Conservation (phyloP, 768 basidiomycete species). For the Mycena capillaripes region DNA sequence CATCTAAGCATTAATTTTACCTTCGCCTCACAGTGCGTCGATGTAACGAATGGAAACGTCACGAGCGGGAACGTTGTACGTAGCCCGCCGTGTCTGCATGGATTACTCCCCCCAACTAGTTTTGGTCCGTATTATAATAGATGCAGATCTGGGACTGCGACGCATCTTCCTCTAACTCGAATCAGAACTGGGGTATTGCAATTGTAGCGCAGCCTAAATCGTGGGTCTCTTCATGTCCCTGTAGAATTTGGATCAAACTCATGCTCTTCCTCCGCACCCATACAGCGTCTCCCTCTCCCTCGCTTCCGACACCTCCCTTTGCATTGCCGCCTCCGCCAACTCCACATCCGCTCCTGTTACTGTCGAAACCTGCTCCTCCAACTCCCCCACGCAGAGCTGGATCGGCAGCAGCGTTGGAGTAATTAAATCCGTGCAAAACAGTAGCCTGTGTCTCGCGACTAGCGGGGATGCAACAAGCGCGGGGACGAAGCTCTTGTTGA, state of each 20-base stretch:
- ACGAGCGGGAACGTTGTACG: no score
- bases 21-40: no score
- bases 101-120: no score
- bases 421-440: background rate
- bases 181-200: slow-evolving; percentile 1
- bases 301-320: background rate
- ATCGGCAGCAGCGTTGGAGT: background rate
- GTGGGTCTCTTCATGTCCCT: background rate
- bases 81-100: no score
- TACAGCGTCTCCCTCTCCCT: background rate
- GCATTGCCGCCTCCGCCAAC: background rate
- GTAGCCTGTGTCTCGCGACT: background rate
- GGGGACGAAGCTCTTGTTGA: background rate
- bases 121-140: no score
- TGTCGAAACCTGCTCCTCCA: background rate
- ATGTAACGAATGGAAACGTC: no score
- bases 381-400: background rate
- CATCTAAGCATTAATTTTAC: no score
- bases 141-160: background rate
- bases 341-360: background rate
- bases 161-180: background rate
- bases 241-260: background rate
- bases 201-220: background rate
- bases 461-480: background rate
- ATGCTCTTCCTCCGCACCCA: background rate